Evolutionary conservation across 495 filamentous ascomycete genomes (phyloP).

Genomic region (Penicillium pancosmium): DNA sequence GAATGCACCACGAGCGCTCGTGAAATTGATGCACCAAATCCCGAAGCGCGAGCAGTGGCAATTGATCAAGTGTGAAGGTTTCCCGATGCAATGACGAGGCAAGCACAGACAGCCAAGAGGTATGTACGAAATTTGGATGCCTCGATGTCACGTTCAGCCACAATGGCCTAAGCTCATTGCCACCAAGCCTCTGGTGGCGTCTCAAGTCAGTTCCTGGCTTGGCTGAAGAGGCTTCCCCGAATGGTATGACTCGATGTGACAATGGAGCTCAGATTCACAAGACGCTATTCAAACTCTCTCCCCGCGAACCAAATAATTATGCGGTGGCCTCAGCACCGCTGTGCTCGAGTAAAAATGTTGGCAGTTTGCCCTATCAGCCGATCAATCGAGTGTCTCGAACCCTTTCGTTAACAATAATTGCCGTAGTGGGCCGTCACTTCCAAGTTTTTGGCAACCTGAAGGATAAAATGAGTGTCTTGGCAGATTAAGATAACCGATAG

Average conservation of each 20-base stretch:
- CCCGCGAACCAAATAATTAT: neutral
- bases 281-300: conserved; percentile 22
- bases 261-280: conserved; percentile 13
- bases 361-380: neutral
- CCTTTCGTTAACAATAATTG: conserved; percentile 1
- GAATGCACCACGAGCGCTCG: conserved; percentile 6
- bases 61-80: conserved; percentile 3
- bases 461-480: conserved; percentile 11
- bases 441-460: neutral
- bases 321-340: neutral
- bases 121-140: conserved; percentile 18
- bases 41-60: neutral
- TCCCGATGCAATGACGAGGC: neutral
- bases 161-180: conserved; percentile 13
- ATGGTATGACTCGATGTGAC: conserved; percentile 30
- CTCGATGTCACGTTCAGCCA: conserved; percentile 17
- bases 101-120: conserved; percentile 7
- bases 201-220: conserved; percentile 7
- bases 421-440: neutral
- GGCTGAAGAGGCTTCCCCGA: conserved; percentile 13
- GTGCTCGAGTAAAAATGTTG: neutral
- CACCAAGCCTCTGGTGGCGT: conserved; percentile 19
- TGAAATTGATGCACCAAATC: conserved; percentile 1
- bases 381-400: neutral
- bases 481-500: conserved; percentile 9